phyloP scores from a whole-genome alignment of 768 basidiomycete species.

The Mycena chlorophos region DNA sequence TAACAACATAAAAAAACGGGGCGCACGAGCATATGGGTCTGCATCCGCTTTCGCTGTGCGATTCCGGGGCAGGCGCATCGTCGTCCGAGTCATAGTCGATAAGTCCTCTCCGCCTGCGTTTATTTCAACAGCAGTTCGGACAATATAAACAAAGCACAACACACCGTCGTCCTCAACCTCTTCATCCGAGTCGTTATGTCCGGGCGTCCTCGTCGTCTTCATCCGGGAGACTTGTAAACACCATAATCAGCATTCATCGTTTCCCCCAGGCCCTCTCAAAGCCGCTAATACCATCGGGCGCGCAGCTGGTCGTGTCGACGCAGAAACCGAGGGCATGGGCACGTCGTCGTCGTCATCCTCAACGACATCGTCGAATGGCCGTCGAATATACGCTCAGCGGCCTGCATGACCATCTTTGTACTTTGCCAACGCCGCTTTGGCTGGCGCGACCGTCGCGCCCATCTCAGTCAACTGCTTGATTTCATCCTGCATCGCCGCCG shows the following conservation, averaged over 20 bases:
- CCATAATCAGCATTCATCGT: conserved; percentile 10
- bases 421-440: conserved; percentile 78
- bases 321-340: conserved; percentile 38
- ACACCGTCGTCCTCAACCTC: conserved; percentile 57
- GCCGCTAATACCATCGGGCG: conserved; percentile 15
- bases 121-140: conserved; percentile 1
- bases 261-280: not conserved
- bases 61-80: conserved; percentile 50
- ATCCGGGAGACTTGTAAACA: conserved; percentile 55
- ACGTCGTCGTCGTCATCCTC: conserved; percentile 57
- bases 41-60: conserved; percentile 53
- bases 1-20: too few relatives aligned
- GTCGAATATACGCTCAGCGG: conserved; percentile 82
- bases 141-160: conserved; percentile 35
- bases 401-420: conserved; percentile 90
- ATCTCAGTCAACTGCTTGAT: conserved; percentile 65
- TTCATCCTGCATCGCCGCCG: conserved; percentile 55
- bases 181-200: conserved; percentile 49
- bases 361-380: conserved; percentile 74
- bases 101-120: conserved; percentile 51
- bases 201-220: conserved; percentile 57
- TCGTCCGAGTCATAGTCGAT: conserved; percentile 85
- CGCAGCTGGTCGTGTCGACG: conserved; percentile 16
- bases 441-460: conserved; percentile 81
- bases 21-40: conserved; percentile 85